These are phyloP conservation scores for Colletotrichum lupini DNA, from an alignment of 2,329 filamentous ascomycete species.

Conservation along the genomic window DNA sequence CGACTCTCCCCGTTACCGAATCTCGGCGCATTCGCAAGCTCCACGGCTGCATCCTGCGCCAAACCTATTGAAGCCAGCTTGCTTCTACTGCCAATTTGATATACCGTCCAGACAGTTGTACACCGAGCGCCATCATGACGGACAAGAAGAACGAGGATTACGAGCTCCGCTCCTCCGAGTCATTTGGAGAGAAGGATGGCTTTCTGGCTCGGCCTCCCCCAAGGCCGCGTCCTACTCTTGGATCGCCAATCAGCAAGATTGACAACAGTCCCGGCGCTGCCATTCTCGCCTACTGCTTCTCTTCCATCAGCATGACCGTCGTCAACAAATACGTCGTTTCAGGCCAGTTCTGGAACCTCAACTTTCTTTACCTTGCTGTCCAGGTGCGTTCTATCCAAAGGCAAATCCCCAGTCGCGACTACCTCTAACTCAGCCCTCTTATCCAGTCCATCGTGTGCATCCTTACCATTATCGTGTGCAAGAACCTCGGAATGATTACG, in stretches of 20 bases:
- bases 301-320: slow-evolving; percentile 99
- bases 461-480: slow-evolving; percentile 83
- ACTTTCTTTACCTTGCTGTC: slow-evolving; percentile 92
- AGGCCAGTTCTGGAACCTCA: slow-evolving; percentile 90
- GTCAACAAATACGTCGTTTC: slow-evolving; percentile 99
- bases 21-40: slow-evolving; percentile 15
- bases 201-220: slow-evolving; percentile 58
- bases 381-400: slow-evolving; percentile 73
- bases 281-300: slow-evolving; percentile 89
- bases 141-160: slow-evolving; percentile 93
- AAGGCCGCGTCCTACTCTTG: slow-evolving; percentile 40
- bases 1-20: neutral
- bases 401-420: neutral
- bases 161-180: slow-evolving; percentile 75
- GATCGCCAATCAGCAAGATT: slow-evolving; percentile 58
- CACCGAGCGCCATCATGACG: slow-evolving; percentile 66
- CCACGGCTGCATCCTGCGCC: neutral
- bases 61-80: neutral
- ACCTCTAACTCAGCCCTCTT: neutral
- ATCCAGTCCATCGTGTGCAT: slow-evolving; percentile 88
- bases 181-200: slow-evolving; percentile 62
- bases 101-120: slow-evolving; percentile 37
- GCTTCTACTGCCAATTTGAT: slow-evolving; percentile 43
- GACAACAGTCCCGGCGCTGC: slow-evolving; percentile 83
- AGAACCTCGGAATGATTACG: slow-evolving; percentile 83